Evolutionary conservation across 352 stramenopile species (phyloP).

Genomic region (Globisporangium paddicum): DNA sequence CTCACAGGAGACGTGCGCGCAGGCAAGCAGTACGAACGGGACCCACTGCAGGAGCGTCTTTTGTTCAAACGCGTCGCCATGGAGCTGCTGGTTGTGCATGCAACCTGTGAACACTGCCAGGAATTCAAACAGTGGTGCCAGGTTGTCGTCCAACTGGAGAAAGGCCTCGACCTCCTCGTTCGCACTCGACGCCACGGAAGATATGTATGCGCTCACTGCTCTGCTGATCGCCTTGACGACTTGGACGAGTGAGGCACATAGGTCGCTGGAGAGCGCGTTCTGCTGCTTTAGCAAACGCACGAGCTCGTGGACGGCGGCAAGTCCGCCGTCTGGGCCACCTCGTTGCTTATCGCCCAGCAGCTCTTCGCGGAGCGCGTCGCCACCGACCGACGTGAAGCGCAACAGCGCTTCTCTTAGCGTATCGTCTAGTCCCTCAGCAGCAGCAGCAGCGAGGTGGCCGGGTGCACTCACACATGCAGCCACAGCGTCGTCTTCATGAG

Average conservation of each 20-base stretch:
- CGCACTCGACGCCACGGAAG: slow-evolving; percentile 7
- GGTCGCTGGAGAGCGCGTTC: slow-evolving; percentile 2
- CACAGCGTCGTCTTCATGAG: not conserved
- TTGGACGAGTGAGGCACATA: not conserved
- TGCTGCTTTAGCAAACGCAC: slow-evolving; percentile 2
- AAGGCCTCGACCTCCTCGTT: slow-evolving; percentile 10
- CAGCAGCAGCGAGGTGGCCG: not conserved
- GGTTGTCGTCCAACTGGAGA: slow-evolving; percentile 22
- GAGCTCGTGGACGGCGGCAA: not conserved
- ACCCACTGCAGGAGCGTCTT: slow-evolving; percentile 30
- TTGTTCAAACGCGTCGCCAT: not conserved
- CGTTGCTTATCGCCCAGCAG: not conserved
- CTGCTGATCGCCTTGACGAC: slow-evolving; percentile 33
- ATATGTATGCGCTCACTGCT: slow-evolving; percentile 15
- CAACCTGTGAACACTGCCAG: slow-evolving; percentile 17
- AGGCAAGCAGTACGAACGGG: slow-evolving; percentile 30
- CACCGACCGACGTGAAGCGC: not conserved
- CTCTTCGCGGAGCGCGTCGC: slow-evolving; percentile 7
- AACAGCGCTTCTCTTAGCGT: not conserved
- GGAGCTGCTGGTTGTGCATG: not conserved
- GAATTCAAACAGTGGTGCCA: slow-evolving; percentile 24
- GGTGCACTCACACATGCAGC: not conserved
- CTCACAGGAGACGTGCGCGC: slow-evolving; percentile 26
- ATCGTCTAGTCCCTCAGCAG: no score
- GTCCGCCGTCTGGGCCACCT: not conserved